Percentiles rank a stretch among this genome's conserved stretches.
These are phyloP conservation scores for Sporothrix sp. DNA, from an alignment of 2,329 filamentous ascomycete species.

Conservation along the genomic window DNA sequence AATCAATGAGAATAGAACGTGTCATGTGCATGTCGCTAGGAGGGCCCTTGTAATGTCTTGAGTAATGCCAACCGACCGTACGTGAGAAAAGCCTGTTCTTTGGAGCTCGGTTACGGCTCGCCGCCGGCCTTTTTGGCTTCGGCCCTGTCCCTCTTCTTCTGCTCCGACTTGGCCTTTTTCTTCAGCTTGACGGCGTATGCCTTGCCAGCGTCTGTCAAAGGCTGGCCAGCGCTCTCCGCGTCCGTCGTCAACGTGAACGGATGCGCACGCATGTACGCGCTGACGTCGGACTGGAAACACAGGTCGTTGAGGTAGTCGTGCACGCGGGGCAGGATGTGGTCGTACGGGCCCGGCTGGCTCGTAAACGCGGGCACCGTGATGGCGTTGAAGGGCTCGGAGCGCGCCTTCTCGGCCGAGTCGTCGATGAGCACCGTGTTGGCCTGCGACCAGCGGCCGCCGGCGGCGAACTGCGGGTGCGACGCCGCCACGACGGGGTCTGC, in stretches of 20 bases:
- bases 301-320: slow-evolving; percentile 52
- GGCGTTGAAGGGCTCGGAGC: slow-evolving; percentile 74
- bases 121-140: too few relatives aligned
- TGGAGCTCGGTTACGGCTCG: not conserved
- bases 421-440: slow-evolving; percentile 84
- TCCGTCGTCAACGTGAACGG: slow-evolving; percentile 32
- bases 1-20: not conserved
- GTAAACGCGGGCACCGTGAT: slow-evolving; percentile 71
- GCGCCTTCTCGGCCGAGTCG: slow-evolving; percentile 71
- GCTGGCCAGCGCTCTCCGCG: not conserved
- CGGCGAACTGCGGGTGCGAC: slow-evolving; percentile 33
- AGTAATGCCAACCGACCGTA: not conserved
- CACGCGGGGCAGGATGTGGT: slow-evolving; percentile 44
- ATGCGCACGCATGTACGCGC: slow-evolving; percentile 43
- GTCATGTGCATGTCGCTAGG: slow-evolving; percentile 5
- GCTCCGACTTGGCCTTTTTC: too few relatives aligned
- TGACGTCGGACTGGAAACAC: slow-evolving; percentile 49
- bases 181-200: too few relatives aligned
- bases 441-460: slow-evolving; percentile 54
- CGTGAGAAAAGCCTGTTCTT: not conserved
- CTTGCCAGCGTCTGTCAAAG: too few relatives aligned
- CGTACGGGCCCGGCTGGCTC: slow-evolving; percentile 32
- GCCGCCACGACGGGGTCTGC: slow-evolving; percentile 32
- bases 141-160: not conserved
- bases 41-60: too few relatives aligned